A percentile compares a stretch with the other conserved stretches of the same genome.
phyloP scores from a whole-genome alignment of 2,329 filamentous ascomycete species.

The Sporothrix pseudoabietina region DNA sequence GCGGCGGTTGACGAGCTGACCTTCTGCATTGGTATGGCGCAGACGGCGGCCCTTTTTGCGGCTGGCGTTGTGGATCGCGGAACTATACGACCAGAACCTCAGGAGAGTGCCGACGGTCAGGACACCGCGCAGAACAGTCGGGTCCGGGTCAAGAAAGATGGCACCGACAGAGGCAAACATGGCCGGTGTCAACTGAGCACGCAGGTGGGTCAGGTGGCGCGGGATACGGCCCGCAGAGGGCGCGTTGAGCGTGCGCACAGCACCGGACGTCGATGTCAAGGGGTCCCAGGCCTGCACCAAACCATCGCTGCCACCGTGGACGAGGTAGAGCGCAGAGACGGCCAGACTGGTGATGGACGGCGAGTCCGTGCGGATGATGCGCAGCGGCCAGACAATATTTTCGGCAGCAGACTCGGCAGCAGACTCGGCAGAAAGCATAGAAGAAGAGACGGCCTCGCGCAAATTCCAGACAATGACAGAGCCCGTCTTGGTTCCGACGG shows the following conservation, averaged over 20 bases:
- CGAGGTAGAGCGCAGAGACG: constrained; percentile 80
- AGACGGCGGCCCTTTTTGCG: constrained; percentile 81
- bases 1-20: constrained; percentile 53
- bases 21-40: constrained; percentile 65
- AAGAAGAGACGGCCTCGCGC: constrained; percentile 57
- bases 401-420: background rate
- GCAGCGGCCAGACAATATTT: constrained; percentile 65
- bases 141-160: constrained; percentile 83
- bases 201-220: constrained; percentile 63
- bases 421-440: background rate
- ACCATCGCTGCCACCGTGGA: constrained; percentile 92
- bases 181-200: constrained; percentile 64
- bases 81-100: constrained; percentile 92
- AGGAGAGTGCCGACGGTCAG: constrained; percentile 85
- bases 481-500: constrained; percentile 77
- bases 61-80: constrained; percentile 67
- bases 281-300: constrained; percentile 96
- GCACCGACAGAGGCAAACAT: constrained; percentile 82
- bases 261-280: constrained; percentile 75
- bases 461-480: constrained; percentile 83
- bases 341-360: constrained; percentile 83
- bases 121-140: constrained; percentile 80
- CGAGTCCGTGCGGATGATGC: constrained; percentile 85
- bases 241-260: constrained; percentile 84
- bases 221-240: constrained; percentile 80